Conservation (phyloP, 2,329 filamentous ascomycete species). For the Ophiostoma perfectum region DNA sequence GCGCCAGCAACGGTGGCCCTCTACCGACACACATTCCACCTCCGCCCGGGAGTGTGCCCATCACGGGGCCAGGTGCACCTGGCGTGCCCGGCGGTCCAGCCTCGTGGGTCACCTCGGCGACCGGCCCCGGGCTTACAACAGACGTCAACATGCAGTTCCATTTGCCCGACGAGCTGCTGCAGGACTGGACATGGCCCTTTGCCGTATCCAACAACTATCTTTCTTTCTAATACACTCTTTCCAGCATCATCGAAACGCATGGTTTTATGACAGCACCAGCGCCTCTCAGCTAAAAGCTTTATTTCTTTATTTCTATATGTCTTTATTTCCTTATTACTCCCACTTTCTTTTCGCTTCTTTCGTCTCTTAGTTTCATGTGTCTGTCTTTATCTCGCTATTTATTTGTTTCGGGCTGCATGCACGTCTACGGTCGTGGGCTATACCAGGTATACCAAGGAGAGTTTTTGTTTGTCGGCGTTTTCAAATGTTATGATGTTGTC, state of each 20-base stretch:
- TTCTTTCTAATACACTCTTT: slow-evolving; percentile 12
- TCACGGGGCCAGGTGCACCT: neutral
- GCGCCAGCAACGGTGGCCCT: neutral
- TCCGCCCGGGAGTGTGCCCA: neutral
- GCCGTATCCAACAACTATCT: slow-evolving; percentile 25
- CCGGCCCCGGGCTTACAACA: neutral
- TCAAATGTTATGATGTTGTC: neutral
- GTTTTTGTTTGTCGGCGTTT: neutral
- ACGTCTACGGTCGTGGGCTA: neutral
- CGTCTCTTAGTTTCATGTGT: too few species aligned
- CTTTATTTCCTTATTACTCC: neutral
- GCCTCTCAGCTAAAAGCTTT: neutral
- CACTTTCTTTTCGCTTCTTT: too few species aligned
- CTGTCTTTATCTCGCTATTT: neutral
- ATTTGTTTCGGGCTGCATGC: slow-evolving; percentile 5
- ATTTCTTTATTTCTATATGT: neutral
- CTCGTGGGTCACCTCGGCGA: slow-evolving; percentile 9
- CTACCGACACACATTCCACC: neutral
- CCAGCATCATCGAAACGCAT: neutral
- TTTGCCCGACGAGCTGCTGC: slow-evolving; percentile 21
- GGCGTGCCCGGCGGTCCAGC: neutral
- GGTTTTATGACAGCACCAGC: neutral
- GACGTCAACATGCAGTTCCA: slow-evolving; percentile 21
- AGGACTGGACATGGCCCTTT: slow-evolving; percentile 26
- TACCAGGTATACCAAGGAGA: slow-evolving; percentile 11